These are phyloP conservation scores for Cruciata laevipes DNA, from an alignment of 257 asterid genomes.

Conservation along the genomic window DNA sequence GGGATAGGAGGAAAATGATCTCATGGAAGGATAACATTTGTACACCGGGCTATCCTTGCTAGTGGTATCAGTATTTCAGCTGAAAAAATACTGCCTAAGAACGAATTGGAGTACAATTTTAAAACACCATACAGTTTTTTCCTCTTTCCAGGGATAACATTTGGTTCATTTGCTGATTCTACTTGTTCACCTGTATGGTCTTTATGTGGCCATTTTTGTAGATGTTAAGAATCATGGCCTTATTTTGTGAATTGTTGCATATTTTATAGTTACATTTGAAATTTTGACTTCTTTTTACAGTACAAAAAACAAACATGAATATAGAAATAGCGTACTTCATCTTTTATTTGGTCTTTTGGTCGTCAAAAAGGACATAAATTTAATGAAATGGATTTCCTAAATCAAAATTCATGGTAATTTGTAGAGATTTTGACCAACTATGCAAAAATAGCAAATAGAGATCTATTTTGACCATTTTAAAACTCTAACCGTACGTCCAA, in stretches of 20 bases:
- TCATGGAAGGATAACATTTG: constrained; percentile 74
- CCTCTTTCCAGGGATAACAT: not conserved
- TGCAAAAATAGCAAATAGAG: no score
- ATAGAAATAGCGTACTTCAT: not conserved
- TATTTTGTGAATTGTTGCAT: not conserved
- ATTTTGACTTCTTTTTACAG: not conserved
- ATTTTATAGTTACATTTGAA: no score
- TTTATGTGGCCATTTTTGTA: not conserved
- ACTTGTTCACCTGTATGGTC: not conserved
- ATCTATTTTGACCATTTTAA: no score
- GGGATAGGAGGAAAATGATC: constrained; percentile 87
- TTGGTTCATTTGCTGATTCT: not conserved
- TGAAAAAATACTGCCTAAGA: not conserved
- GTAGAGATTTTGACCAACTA: no score
- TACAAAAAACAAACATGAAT: not conserved
- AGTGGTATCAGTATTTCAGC: constrained; percentile 7
- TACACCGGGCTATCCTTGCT: constrained; percentile 72
- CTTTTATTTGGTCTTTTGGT: not conserved
- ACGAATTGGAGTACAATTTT: not conserved
- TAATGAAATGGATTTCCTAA: not conserved
- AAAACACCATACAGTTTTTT: not conserved
- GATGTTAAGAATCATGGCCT: not conserved
- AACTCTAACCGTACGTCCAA: no score
- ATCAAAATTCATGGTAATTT: no score
- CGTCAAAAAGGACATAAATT: not conserved